A percentile compares a stretch with the other conserved stretches of the same genome.
Conservation (phyloP, 169 alveolate species). For the Perkinsus chesapeaki region DNA sequence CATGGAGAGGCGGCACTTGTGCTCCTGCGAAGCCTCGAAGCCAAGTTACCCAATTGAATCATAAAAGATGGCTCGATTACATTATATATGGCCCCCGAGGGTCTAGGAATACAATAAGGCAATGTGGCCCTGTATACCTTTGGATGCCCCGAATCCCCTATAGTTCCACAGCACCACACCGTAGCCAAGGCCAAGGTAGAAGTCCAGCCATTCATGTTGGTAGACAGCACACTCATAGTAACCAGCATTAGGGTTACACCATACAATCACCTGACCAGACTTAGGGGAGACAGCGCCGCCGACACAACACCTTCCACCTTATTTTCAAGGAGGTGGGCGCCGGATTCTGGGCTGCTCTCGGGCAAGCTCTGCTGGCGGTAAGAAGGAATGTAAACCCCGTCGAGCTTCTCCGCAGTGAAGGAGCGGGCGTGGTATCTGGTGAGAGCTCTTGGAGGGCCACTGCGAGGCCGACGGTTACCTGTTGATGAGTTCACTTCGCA, state of each 20-base stretch:
- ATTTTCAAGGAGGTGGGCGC: not conserved
- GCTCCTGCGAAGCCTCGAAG: too few relatives aligned
- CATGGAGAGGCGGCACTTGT: not conserved
- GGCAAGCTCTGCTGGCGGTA: not conserved
- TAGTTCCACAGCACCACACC: conserved; percentile 8
- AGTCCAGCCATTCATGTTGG: conserved; percentile 13
- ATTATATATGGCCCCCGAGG: too few relatives aligned
- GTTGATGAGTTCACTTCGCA: not conserved
- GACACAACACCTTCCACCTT: not conserved
- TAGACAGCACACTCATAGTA: conserved; percentile 9
- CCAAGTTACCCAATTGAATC: too few relatives aligned
- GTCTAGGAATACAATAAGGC: not conserved
- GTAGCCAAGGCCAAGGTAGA: conserved; percentile 2
- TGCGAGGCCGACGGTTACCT: not conserved
- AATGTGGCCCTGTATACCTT: not conserved
- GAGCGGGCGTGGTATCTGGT: not conserved
- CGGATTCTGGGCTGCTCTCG: not conserved
- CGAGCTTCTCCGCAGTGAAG: not conserved
- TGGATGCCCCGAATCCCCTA: not conserved
- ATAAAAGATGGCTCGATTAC: too few relatives aligned
- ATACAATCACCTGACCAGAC: not conserved
- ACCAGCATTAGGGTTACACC: conserved; percentile 10
- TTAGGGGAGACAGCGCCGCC: not conserved
- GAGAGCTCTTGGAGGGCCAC: not conserved
- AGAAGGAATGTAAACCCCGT: not conserved